Conservation (phyloP, 2,329 filamentous ascomycete species). For the Coccinonectria pachysandricola region DNA sequence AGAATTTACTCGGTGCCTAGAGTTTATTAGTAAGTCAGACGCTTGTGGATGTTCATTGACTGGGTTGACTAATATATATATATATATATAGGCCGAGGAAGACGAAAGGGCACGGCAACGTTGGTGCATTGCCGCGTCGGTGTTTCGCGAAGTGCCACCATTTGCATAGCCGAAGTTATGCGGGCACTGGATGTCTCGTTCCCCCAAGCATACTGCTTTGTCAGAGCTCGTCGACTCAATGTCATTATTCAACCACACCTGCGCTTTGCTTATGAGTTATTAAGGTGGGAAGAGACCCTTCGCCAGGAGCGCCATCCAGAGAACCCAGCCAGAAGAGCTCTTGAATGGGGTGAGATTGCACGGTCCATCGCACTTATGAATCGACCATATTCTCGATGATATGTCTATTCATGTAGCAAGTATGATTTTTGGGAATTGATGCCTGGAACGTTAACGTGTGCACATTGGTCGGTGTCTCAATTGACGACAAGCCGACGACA, state of each 20-base stretch:
- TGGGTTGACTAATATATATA: background rate
- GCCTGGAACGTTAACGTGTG: too few species aligned
- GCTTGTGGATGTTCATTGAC: background rate
- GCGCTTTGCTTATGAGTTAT: conserved; percentile 84
- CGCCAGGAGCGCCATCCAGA: conserved; percentile 39
- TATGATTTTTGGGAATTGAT: too few species aligned
- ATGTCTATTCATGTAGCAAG: too few species aligned
- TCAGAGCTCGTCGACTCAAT: conserved; percentile 82
- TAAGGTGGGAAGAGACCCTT: conserved; percentile 88
- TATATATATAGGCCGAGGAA: conserved; percentile 59
- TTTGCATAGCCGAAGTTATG: conserved; percentile 99
- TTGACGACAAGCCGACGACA: too few species aligned
- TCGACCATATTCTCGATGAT: conserved; percentile 71
- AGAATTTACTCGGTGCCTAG: conserved; percentile 75
- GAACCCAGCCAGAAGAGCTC: conserved; percentile 52
- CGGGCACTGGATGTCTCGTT: conserved; percentile 68
- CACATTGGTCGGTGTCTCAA: too few species aligned
- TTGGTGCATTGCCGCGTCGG: conserved; percentile 94
- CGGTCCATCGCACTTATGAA: conserved; percentile 95
- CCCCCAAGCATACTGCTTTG: conserved; percentile 90
- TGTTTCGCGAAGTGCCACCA: conserved; percentile 89
- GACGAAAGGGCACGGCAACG: conserved; percentile 67
- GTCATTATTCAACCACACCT: conserved; percentile 98
- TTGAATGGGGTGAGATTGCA: conserved; percentile 85
- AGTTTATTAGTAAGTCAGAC: conserved; percentile 77